Evolutionary conservation across 192 early-diverging fungal species (phyloP).

Genomic region (Gonapodya sp.): DNA sequence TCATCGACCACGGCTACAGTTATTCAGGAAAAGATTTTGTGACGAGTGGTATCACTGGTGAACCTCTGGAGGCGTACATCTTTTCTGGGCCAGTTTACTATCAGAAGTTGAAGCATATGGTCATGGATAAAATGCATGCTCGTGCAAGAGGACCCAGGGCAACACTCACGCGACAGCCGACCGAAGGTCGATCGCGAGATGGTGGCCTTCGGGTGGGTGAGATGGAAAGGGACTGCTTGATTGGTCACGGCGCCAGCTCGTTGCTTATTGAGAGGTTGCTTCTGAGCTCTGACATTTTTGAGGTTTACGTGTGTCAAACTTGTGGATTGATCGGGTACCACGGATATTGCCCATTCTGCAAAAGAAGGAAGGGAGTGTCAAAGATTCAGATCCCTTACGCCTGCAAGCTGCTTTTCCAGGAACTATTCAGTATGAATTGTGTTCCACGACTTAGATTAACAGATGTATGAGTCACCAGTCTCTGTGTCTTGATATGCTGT

Average conservation of each 20-base stretch:
- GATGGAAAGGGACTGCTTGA: conserved; percentile 98
- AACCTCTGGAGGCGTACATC: conserved; percentile 86
- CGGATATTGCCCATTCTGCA: conserved; percentile 76
- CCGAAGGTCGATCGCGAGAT: conserved; percentile 92
- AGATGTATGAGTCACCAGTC: background rate
- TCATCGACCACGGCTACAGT: conserved; percentile 86
- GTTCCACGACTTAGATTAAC: conserved; percentile 45
- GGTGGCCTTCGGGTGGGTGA: conserved; percentile 95
- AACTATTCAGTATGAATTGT: conserved; percentile 93
- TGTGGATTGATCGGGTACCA: conserved; percentile 86
- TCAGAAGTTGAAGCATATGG: conserved; percentile 98
- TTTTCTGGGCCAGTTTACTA: conserved; percentile 97
- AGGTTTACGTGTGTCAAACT: conserved; percentile 77
- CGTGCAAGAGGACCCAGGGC: conserved; percentile 83
- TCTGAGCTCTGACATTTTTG: conserved; percentile 87
- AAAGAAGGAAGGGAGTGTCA: conserved; percentile 70
- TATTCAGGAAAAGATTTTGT: conserved; percentile 97
- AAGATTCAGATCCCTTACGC: conserved; percentile 96
- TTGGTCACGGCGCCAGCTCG: conserved; percentile 92
- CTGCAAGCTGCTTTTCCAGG: conserved; percentile 95
- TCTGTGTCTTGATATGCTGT: too few species aligned
- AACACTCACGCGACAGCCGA: conserved; percentile 86
- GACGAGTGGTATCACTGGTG: conserved; percentile 82
- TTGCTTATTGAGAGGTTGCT: conserved; percentile 87
- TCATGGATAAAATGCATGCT: conserved; percentile 98